Percentiles rank a stretch among this genome's conserved stretches.
phyloP scores from a whole-genome alignment of 2,329 filamentous ascomycete species.

The Zasmidium cellare region DNA sequence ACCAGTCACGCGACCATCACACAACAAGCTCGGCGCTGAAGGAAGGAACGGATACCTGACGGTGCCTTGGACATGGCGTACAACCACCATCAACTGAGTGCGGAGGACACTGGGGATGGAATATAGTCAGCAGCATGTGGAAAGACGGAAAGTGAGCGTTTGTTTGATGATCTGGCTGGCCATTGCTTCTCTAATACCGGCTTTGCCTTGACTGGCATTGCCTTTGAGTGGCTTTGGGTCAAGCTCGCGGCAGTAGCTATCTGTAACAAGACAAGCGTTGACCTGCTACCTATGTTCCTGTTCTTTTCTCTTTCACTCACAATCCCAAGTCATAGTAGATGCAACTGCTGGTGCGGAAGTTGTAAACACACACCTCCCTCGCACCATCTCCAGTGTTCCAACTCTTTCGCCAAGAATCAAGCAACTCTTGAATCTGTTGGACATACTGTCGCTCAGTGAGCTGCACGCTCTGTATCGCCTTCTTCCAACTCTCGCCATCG shows the following conservation, averaged over 20 bases:
- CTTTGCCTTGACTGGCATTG: conserved; percentile 15
- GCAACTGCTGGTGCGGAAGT: conserved; percentile 80
- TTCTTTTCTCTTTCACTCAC: background rate
- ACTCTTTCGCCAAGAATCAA: conserved; percentile 62
- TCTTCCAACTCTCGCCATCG: conserved; percentile 81
- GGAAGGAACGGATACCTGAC: conserved; percentile 36
- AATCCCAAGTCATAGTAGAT: conserved; percentile 77
- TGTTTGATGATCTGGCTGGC: conserved; percentile 13
- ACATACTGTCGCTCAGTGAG: conserved; percentile 80
- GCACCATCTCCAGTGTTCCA: conserved; percentile 53
- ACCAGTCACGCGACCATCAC: conserved; percentile 34
- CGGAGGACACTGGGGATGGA: conserved; percentile 19
- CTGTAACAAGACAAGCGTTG: conserved; percentile 14
- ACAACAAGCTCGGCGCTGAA: conserved; percentile 32
- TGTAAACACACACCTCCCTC: conserved; percentile 83
- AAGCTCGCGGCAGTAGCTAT: conserved; percentile 16
- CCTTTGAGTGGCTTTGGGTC: conserved; percentile 28
- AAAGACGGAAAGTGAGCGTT: conserved; percentile 11
- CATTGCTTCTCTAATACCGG: conserved; percentile 32
- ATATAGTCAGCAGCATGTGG: conserved; percentile 14
- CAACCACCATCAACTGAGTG: conserved; percentile 20
- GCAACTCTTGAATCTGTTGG: conserved; percentile 75
- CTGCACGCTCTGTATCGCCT: conserved; percentile 74
- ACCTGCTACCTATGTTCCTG: conserved; percentile 13
- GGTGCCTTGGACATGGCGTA: conserved; percentile 23